Evolutionary conservation across 306 rosid species (phyloP).

Genomic region (Rosa chinensis): DNA sequence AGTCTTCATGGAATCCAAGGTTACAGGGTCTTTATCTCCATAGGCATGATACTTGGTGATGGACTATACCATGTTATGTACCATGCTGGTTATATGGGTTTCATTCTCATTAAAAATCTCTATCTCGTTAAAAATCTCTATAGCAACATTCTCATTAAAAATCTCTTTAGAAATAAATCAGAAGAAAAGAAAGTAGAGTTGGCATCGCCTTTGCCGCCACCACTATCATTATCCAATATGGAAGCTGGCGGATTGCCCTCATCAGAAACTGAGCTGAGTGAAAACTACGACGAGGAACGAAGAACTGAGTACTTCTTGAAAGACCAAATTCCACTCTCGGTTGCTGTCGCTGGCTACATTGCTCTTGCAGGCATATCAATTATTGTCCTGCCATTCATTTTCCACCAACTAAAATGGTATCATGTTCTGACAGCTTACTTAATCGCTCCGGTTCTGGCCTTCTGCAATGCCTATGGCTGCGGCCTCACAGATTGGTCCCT

Average conservation of each 20-base stretch:
- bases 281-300: background rate
- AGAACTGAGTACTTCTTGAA: background rate
- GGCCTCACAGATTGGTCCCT: background rate
- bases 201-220: too few species aligned
- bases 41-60: background rate
- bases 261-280: background rate
- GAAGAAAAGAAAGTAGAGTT: background rate
- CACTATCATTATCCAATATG: background rate
- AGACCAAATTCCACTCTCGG: background rate
- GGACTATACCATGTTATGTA: background rate
- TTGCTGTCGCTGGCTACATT: background rate
- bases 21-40: background rate
- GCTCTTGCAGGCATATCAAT: background rate
- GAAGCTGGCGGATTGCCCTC: background rate
- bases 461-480: background rate
- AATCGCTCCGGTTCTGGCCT: background rate
- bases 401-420: background rate
- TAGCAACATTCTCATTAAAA: background rate
- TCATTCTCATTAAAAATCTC: background rate
- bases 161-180: background rate
- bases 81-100: too few species aligned
- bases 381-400: background rate
- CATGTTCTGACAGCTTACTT: background rate
- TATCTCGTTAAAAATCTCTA: background rate
- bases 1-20: background rate